Percentiles rank a stretch among this genome's conserved stretches.
phyloP scores from a whole-genome alignment of 2,329 filamentous ascomycete genomes.

The Endoconidiophora laricicola region DNA sequence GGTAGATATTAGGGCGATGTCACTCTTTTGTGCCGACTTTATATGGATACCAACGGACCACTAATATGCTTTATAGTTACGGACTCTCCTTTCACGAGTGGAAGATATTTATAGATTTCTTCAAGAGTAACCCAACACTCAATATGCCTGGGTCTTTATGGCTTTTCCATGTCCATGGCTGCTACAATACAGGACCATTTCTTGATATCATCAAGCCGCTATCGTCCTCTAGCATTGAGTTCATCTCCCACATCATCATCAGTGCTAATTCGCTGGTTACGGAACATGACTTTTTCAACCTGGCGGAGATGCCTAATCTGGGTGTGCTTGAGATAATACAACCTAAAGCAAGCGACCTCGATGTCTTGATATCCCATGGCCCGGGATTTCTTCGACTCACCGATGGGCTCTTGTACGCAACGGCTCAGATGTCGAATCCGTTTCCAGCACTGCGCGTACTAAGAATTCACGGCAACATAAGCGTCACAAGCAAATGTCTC shows the following conservation, averaged over 20 bases:
- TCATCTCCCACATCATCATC: conserved; percentile 26
- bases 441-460: conserved; percentile 33
- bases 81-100: conserved; percentile 4
- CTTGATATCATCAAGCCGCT: background rate
- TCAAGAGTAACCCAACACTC: background rate
- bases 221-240: conserved; percentile 20
- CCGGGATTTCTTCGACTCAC: conserved; percentile 23
- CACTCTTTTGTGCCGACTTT: no score
- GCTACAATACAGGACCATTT: conserved; percentile 4
- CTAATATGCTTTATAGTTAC: background rate
- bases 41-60: background rate
- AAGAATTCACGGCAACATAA: conserved; percentile 25
- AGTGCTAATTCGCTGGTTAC: conserved; percentile 22
- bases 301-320: conserved; percentile 29
- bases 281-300: conserved; percentile 24
- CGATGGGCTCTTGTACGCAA: conserved; percentile 30
- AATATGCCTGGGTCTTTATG: conserved; percentile 2
- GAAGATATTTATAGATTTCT: conserved; percentile 1
- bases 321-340: conserved; percentile 31
- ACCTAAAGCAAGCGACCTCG: conserved; percentile 15
- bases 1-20: background rate
- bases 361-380: background rate
- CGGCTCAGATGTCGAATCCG: conserved; percentile 23
- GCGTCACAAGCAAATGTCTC: conserved; percentile 25
- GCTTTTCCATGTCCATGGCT: conserved; percentile 5